Evolutionary conservation across 139 green algal genomes (phyloP), one percentile per base, ranked within the genome.

Genomic region (Chlamydomonas urium): DNA sequence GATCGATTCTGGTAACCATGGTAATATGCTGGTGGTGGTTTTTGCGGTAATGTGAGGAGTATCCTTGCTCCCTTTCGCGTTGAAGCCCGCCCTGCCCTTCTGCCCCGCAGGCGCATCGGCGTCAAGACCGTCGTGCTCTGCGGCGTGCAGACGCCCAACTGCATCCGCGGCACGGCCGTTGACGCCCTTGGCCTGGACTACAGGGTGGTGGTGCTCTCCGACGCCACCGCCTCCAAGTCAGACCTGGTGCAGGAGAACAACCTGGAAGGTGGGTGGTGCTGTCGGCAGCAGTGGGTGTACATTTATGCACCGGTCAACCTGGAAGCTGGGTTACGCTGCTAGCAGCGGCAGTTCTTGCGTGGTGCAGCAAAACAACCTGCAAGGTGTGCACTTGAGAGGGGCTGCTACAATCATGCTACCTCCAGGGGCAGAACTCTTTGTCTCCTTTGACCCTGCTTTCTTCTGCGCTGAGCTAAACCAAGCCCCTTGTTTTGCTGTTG

Each of bases 101-200:
- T n/a, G 19, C 29, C n/a, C 53, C 56, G 45, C 59, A 75, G 74
- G 58, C 66, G 72, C 23, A 38, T 82, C 34, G 57, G 53, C 38
- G 42, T 75, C 29, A 75, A 72, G 47, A n/a, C 42, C 3, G 57
- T 68, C 4, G 47, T 71, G 1, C 65, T 86, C 37, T 79, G 72
- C n/a, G 87, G 86, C 4, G 79, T 92, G 38, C 89, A 94, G 71
- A 94, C 89, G 21, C 89, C 89, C 58, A 94, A 94, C 62, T 94
- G 89, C 81, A 88, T 94, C 63, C 74, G 89, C 0, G 84, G 79
- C 14, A 92, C 89, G 2, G 89, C 87, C 3, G 86, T 88, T 57
- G 89, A 94, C 67, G 87, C 87, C 0, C 37, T 94, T 26, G 73
- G 65, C 2, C 75, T 89, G 24, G 89, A 93, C 66, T 94, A 93